Evolutionary conservation across 23 red algal genomes (phyloP).

Genomic region (Gracilaria domingensis): DNA sequence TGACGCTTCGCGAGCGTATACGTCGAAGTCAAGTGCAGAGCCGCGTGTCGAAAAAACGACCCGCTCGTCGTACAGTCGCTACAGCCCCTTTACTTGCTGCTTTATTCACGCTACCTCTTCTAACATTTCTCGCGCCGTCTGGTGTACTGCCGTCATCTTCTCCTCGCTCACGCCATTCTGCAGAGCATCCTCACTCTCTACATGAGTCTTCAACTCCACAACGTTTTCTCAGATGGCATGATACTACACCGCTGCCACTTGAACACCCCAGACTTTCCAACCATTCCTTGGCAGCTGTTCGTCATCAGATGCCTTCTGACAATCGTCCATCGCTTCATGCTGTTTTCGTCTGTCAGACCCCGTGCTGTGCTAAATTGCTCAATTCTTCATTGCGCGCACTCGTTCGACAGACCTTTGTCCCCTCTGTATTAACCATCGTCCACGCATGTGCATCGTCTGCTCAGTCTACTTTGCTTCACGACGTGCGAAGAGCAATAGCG

Average conservation of each 20-base stretch:
- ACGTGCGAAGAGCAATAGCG: conserved; percentile 26
- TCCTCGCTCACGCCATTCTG: neutral
- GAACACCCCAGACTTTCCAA: neutral
- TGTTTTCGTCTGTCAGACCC: conserved; percentile 44
- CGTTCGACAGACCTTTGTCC: conserved; percentile 52
- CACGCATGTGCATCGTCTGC: conserved; percentile 26
- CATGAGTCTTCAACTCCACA: neutral
- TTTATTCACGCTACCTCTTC: neutral
- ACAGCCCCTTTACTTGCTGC: neutral
- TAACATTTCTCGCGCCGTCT: conserved; percentile 7
- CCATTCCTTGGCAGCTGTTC: conserved; percentile 6
- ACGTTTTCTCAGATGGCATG: neutral
- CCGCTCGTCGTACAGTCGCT: neutral
- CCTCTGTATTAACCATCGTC: conserved; percentile 39
- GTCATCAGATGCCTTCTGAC: neutral
- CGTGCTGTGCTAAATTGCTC: conserved; percentile 28
- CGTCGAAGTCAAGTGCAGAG: neutral
- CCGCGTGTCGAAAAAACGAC: conserved; percentile 10
- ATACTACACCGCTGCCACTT: neutral
- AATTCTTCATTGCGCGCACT: conserved; percentile 13
- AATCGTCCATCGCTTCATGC: conserved; percentile 37
- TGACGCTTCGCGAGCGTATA: conserved; percentile 32
- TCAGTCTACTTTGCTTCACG: conserved; percentile 18
- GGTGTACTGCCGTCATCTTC: neutral
- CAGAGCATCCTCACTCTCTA: neutral